phyloP scores from a whole-genome alignment of 106 monocot genomes.

The Acorus gramineus region DNA sequence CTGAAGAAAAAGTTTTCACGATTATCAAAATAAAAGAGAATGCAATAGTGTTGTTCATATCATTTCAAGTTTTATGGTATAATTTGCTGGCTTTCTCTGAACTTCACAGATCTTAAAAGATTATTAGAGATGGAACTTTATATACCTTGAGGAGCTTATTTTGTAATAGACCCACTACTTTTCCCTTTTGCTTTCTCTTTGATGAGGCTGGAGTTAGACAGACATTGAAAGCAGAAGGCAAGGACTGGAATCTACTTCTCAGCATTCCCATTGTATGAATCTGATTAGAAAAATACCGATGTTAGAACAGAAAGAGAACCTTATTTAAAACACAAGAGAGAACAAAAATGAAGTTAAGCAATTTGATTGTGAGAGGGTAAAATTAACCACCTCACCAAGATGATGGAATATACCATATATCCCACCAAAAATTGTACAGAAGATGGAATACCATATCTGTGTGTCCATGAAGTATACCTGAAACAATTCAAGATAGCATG shows the following conservation, averaged over 20 bases:
- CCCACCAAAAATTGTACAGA: constrained; percentile 70
- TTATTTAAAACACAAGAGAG: not conserved
- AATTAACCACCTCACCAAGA: constrained; percentile 52
- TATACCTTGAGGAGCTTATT: constrained; percentile 47
- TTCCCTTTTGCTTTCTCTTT: constrained; percentile 23
- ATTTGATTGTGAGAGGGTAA: not conserved
- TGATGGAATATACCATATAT: constrained; percentile 67
- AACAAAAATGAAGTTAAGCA: not conserved
- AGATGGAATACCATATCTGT: constrained; percentile 82
- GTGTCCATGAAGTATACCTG: constrained; percentile 84
- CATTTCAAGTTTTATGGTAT: too few relatives aligned
- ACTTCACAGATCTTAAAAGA: not conserved
- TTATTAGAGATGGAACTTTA: not conserved
- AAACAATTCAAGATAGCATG: constrained; percentile 2
- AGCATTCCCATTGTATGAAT: constrained; percentile 79
- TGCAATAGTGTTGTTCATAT: too few relatives aligned
- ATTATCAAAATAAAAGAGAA: too few relatives aligned
- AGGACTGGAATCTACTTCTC: constrained; percentile 48
- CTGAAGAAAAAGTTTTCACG: constrained; percentile 8
- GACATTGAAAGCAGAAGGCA: constrained; percentile 46
- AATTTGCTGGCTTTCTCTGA: too few relatives aligned
- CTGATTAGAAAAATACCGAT: constrained; percentile 12
- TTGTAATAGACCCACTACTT: constrained; percentile 24
- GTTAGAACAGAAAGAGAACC: not conserved
- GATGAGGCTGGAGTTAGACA: constrained; percentile 40